Evolutionary conservation across 768 basidiomycete species (phyloP).

Genomic region (Tricholoma bakamatsutake): DNA sequence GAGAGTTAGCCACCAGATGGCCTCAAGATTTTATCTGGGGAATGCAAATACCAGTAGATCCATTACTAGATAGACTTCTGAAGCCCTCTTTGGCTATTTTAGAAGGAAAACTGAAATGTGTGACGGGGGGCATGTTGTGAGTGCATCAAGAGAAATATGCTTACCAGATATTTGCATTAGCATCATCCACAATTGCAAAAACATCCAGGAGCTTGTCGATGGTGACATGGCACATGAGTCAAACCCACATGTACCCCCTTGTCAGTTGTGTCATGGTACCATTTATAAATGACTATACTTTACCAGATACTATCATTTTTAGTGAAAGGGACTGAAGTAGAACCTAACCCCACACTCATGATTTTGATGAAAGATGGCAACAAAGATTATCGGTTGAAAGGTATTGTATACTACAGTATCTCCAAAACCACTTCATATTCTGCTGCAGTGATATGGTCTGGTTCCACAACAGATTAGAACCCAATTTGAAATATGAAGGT

Average conservation of each 20-base stretch:
- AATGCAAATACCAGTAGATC: not conserved
- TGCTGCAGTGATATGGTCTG: conserved; percentile 11
- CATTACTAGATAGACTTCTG: not conserved
- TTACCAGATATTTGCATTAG: not conserved
- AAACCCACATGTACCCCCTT: not conserved
- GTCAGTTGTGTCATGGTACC: not conserved
- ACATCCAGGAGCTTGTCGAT: not conserved
- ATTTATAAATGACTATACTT: not conserved
- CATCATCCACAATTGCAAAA: not conserved
- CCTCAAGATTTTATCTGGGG: not conserved
- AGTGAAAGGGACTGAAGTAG: not conserved
- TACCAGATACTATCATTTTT: not conserved
- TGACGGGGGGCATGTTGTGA: not conserved
- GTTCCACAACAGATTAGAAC: conserved; percentile 20
- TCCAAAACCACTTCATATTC: conserved; percentile 18
- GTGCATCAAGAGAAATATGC: not conserved
- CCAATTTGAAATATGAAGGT: not conserved
- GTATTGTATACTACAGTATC: conserved; percentile 19
- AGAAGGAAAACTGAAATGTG: not conserved
- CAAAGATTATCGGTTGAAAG: conserved; percentile 2
- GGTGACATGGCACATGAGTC: too few relatives aligned
- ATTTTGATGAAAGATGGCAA: not conserved
- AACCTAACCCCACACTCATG: not conserved
- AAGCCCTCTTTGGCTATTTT: not conserved
- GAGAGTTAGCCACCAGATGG: not conserved